Conservation (phyloP, 2,329 filamentous ascomycete genomes). For the Amylocarpus encephaloides region DNA sequence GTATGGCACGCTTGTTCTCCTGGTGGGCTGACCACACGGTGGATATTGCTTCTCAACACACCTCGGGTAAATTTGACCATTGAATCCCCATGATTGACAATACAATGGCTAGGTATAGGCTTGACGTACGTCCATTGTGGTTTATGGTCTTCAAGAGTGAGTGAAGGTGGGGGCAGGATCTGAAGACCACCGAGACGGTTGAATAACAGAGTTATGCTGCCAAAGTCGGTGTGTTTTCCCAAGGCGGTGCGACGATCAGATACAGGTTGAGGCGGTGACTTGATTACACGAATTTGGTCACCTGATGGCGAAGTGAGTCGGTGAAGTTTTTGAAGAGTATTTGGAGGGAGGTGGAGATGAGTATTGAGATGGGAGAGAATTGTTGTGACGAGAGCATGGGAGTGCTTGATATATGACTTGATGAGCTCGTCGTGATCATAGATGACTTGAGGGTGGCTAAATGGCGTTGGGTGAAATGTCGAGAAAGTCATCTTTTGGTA, state of each 20-base stretch:
- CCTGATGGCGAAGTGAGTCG: slow-evolving; percentile 14
- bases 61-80: slow-evolving; percentile 33
- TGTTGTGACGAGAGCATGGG: slow-evolving; percentile 18
- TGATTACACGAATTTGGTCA: slow-evolving; percentile 25
- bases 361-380: slow-evolving; percentile 23
- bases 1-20: slow-evolving; percentile 21
- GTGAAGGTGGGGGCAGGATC: slow-evolving; percentile 28
- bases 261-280: slow-evolving; percentile 24
- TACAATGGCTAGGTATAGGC: slow-evolving; percentile 31
- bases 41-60: slow-evolving; percentile 31
- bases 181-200: slow-evolving; percentile 36
- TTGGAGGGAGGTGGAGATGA: slow-evolving; percentile 21
- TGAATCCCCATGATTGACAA: slow-evolving; percentile 36
- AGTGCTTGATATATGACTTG: slow-evolving; percentile 17
- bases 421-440: slow-evolving; percentile 15
- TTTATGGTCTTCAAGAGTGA: slow-evolving; percentile 14
- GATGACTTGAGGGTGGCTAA: slow-evolving; percentile 21
- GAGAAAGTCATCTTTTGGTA: slow-evolving; percentile 27
- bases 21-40: slow-evolving; percentile 31
- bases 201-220: slow-evolving; percentile 35
- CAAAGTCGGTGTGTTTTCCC: slow-evolving; percentile 35
- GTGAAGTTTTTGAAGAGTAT: slow-evolving; percentile 20
- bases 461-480: slow-evolving; percentile 14
- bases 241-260: slow-evolving; percentile 20
- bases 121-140: slow-evolving; percentile 32